A percentile compares a stretch with the other conserved stretches of the same genome.
Evolutionary conservation across 1,284 basidiomycete genomes (phyloP).

Genomic region (Ustilago cynodontis): DNA sequence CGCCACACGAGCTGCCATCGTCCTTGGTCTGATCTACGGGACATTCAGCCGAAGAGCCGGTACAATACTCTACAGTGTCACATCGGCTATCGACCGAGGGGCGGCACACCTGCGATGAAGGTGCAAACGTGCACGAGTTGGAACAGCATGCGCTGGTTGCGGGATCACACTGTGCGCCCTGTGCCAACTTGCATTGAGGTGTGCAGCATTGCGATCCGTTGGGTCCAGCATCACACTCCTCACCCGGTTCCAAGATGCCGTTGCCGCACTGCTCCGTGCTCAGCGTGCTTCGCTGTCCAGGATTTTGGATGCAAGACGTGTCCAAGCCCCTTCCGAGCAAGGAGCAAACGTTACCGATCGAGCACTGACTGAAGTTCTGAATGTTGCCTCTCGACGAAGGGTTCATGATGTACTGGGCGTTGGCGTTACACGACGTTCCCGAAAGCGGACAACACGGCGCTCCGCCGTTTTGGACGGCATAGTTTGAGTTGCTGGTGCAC

Average conservation of each 20-base stretch:
- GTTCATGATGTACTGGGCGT: slow-evolving; percentile 63
- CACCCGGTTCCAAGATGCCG: slow-evolving; percentile 75
- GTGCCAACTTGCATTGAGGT: slow-evolving; percentile 81
- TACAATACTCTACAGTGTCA: slow-evolving; percentile 83
- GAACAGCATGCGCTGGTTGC: slow-evolving; percentile 83
- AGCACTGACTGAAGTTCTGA: slow-evolving; percentile 73
- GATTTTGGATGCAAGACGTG: slow-evolving; percentile 66
- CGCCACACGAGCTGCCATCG: slow-evolving; percentile 75
- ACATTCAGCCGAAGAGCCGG: slow-evolving; percentile 80
- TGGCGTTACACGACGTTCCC: slow-evolving; percentile 77
- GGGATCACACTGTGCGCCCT: slow-evolving; percentile 83
- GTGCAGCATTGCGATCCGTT: slow-evolving; percentile 80
- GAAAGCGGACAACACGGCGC: slow-evolving; percentile 80
- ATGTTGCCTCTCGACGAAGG: slow-evolving; percentile 53
- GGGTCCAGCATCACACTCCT: slow-evolving; percentile 88
- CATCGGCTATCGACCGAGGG: slow-evolving; percentile 78
- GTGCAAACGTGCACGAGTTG: slow-evolving; percentile 78
- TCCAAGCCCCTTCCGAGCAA: slow-evolving; percentile 69
- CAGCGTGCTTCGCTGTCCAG: slow-evolving; percentile 53
- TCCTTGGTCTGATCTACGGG: slow-evolving; percentile 78
- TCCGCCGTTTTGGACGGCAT: slow-evolving; percentile 48
- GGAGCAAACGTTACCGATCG: slow-evolving; percentile 84
- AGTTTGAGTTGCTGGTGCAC: slow-evolving; percentile 74
- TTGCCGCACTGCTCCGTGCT: slow-evolving; percentile 66
- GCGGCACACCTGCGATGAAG: slow-evolving; percentile 77